Conservation (phyloP, 176 grass and related monocot species). For the Pontederia crassipes region DNA sequence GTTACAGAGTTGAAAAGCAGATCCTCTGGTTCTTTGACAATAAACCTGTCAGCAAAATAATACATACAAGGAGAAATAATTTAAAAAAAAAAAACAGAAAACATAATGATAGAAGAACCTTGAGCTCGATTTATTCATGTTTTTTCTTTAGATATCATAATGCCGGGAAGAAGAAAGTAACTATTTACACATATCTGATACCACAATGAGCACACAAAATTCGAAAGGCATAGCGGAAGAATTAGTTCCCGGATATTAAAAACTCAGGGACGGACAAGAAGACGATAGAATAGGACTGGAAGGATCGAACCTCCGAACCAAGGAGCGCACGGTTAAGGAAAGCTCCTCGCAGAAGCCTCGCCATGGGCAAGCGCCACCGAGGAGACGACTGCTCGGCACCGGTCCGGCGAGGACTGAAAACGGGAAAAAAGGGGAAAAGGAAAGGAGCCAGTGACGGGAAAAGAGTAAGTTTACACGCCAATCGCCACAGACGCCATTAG, state of each 20-base stretch:
- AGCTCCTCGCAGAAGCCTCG: slow-evolving; percentile 50
- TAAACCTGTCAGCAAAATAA: slow-evolving; percentile 26
- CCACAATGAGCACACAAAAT: no score
- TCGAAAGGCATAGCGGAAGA: background rate
- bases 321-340: slow-evolving; percentile 42
- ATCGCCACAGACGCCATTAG: background rate
- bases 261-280: no score
- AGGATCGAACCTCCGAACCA: slow-evolving; percentile 20
- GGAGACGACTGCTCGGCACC: background rate
- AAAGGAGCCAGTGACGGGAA: background rate
- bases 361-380: slow-evolving; percentile 33
- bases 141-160: no score
- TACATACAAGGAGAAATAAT: slow-evolving; percentile 5
- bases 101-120: background rate
- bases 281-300: background rate
- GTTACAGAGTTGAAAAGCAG: slow-evolving; percentile 39
- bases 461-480: background rate
- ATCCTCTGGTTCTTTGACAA: slow-evolving; percentile 45
- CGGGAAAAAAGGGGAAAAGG: no score
- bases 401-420: background rate
- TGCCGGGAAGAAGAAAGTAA: no score
- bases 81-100: slow-evolving; percentile 12
- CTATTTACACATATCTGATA: no score
- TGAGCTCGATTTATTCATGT: background rate
- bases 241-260: background rate